Evolutionary conservation across 2,329 filamentous ascomycete species (phyloP), one percentile per base, ranked within the genome.

Genomic region (Xylariaceae sp.): DNA sequence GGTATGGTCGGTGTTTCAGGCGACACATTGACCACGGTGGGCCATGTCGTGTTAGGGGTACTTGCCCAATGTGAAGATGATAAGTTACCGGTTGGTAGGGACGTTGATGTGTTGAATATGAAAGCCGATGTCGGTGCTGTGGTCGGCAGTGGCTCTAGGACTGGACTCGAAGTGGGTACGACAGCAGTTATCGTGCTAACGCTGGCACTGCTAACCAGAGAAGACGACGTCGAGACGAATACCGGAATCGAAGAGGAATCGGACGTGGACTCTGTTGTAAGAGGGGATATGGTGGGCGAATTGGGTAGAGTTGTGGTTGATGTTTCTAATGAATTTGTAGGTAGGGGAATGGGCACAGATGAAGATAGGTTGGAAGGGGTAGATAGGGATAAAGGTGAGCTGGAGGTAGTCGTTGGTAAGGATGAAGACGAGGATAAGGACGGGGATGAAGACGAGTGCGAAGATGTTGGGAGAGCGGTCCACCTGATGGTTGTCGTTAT

Each of bases 401-500:
- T 6, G 12, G n/a, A 21, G 26, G 14, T 26, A 14, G 21, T 39
- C 24, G 46, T 17, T 24, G 36, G 37, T 5, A 36, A n/a, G 41
- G 34, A 9, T 29, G 17, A 53, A 39, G 56, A 34, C n/a, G n/a
- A n/a, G n/a, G 36, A 39, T 5, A 36, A n/a, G 41, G 34, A 9
- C 26, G 17, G 50, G 34, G 56, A 37, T 19, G 39, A 23, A 41
- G 17, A 33, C 31, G 37, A 9, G n/a, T 33, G 44, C 3, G 34
- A 26, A 7, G 19, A n/a, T 16, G 37, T n/a, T 1, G 43, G 43
- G n/a, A 31, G 4, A 6, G 8, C 29, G 8, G 50, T 28, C 41
- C 44, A 36, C 39, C 28, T 39, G 17, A 51, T 39, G n/a, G 59
- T 49, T 19, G 44, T 45, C 17, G 57, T 46, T 23, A 37, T 44